A percentile compares a stretch with the other conserved stretches of the same genome.
These are phyloP conservation scores for Penicillium sp. DNA, from an alignment of 2,329 filamentous ascomycete genomes.

Conservation along the genomic window DNA sequence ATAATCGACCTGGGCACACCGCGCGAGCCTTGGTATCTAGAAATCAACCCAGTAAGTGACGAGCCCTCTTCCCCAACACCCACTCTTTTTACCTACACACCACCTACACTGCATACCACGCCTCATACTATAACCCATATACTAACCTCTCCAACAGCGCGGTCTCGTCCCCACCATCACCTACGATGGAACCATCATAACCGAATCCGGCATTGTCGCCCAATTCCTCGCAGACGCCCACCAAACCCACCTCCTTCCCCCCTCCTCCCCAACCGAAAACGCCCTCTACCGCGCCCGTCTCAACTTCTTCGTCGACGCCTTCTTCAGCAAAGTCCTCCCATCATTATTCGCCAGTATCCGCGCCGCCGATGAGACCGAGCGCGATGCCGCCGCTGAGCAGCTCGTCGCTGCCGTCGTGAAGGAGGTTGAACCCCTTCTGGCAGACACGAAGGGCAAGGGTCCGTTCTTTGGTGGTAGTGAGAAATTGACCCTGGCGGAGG, in stretches of 20 bases:
- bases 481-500: slow-evolving; percentile 71
- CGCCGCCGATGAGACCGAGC: slow-evolving; percentile 52
- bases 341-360: slow-evolving; percentile 51
- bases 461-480: slow-evolving; percentile 66
- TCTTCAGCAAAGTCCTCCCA: slow-evolving; percentile 59
- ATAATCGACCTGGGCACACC: slow-evolving; percentile 70
- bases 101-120: no score
- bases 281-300: slow-evolving; percentile 67
- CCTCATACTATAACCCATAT: neutral
- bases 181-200: slow-evolving; percentile 69
- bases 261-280: slow-evolving; percentile 53
- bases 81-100: neutral
- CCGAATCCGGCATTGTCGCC: slow-evolving; percentile 68
- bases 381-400: slow-evolving; percentile 50
- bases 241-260: slow-evolving; percentile 63
- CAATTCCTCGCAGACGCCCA: slow-evolving; percentile 70
- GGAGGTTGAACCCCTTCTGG: slow-evolving; percentile 71
- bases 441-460: slow-evolving; percentile 42
- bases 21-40: slow-evolving; percentile 70
- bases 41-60: slow-evolving; percentile 64
- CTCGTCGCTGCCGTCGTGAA: slow-evolving; percentile 61
- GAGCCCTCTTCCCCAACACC: neutral
- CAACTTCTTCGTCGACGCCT: slow-evolving; percentile 71
- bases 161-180: slow-evolving; percentile 72
- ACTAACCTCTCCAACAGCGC: slow-evolving; percentile 43